A percentile compares a stretch with the other conserved stretches of the same genome.
Conservation (phyloP, 2,329 filamentous ascomycete genomes). For the Tolypocladium cylindrosporum region DNA sequence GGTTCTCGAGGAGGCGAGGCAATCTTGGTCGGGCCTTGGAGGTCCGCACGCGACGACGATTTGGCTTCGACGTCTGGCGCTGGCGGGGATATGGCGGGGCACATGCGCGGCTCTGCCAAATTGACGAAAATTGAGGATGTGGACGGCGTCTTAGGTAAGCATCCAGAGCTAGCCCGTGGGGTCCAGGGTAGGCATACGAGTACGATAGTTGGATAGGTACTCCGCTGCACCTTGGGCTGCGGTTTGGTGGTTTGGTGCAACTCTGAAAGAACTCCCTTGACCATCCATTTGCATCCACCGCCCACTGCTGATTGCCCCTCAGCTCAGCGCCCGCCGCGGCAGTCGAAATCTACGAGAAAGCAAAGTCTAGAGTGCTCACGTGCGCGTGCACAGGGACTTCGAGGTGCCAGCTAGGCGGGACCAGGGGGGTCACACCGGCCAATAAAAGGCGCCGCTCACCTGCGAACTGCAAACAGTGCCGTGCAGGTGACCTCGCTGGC, state of each 20-base stretch:
- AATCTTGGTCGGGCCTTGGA: background rate
- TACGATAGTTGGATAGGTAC: no score
- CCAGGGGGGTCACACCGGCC: constrained; percentile 5
- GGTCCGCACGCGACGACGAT: background rate
- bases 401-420: constrained; percentile 6
- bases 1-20: background rate
- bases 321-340: background rate
- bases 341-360: background rate
- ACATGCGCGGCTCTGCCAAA: background rate
- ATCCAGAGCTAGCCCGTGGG: no score
- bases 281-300: no score
- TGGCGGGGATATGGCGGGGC: constrained; percentile 2
- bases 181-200: no score
- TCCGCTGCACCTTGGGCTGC: no score
- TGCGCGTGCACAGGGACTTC: constrained; percentile 3
- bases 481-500: constrained; percentile 11
- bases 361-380: constrained; percentile 7
- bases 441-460: constrained; percentile 1
- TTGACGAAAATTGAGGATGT: constrained; percentile 3
- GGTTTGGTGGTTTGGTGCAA: no score
- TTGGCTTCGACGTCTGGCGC: background rate
- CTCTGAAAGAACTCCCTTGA: no score
- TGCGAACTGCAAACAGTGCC: constrained; percentile 10
- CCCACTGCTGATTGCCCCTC: background rate
- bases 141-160: background rate